These are phyloP conservation scores for Cicer bijugum DNA, from an alignment of 306 rosid species.

Conservation along the genomic window DNA sequence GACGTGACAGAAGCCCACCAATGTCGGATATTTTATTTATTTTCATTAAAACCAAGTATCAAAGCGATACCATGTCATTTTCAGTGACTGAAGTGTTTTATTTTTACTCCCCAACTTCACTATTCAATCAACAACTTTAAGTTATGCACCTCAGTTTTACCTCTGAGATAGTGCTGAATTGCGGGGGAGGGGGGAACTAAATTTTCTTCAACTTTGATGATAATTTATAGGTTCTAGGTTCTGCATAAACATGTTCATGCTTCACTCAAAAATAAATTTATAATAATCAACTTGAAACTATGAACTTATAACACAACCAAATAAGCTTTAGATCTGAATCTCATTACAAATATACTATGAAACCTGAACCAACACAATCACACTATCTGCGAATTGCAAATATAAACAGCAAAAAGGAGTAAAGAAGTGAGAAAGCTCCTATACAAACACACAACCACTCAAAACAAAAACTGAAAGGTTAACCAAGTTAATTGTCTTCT, in stretches of 20 bases:
- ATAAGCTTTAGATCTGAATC: constrained; percentile 60
- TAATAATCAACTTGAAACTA: constrained; percentile 52
- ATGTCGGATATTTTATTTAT: no score
- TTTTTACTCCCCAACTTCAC: no score
- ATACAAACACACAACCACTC: constrained; percentile 89
- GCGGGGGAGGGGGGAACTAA: no score
- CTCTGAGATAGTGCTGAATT: no score
- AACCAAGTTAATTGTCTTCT: constrained; percentile 78
- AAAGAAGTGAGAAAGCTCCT: constrained; percentile 59
- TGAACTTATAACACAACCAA: constrained; percentile 58
- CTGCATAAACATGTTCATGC: background rate
- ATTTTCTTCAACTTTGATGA: background rate
- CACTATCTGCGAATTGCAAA: constrained; percentile 83
- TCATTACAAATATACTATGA: constrained; percentile 84
- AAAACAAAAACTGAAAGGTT: constrained; percentile 65
- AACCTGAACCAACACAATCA: constrained; percentile 77
- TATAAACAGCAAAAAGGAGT: constrained; percentile 57
- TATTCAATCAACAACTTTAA: no score
- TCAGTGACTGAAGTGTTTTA: no score
- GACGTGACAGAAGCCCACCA: no score
- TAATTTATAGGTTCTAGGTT: background rate
- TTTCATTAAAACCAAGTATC: no score
- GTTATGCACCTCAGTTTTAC: no score
- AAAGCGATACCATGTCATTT: no score
- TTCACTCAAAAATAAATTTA: constrained; percentile 43